phyloP scores from a whole-genome alignment of 2,329 filamentous ascomycete species.

The Colletotrichum sp. region DNA sequence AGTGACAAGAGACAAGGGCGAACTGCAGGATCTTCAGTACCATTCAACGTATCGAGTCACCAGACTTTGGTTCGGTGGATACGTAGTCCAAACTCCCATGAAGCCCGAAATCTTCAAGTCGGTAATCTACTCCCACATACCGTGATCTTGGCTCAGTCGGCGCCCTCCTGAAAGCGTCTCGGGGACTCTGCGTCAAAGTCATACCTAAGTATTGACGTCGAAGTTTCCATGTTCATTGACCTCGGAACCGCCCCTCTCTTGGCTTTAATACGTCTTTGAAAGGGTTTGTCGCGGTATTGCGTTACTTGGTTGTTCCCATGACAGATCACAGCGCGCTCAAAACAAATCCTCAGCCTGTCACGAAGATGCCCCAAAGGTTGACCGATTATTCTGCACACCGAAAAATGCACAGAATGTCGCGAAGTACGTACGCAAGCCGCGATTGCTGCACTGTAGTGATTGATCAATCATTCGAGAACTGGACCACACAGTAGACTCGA shows the following conservation, averaged over 20 bases:
- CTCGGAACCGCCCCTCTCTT: not conserved
- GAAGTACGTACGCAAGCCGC: not conserved
- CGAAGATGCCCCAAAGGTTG: not conserved
- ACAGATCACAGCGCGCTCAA: not conserved
- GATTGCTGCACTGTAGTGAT: not conserved
- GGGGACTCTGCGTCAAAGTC: not conserved
- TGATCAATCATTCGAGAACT: not conserved
- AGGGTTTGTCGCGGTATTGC: not conserved
- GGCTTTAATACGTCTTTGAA: not conserved
- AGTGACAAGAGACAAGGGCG: too few relatives aligned
- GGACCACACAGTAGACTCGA: not conserved
- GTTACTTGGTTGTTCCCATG: not conserved
- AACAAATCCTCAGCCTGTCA: not conserved
- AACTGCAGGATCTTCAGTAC: not conserved
- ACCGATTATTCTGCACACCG: not conserved
- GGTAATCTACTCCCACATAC: not conserved
- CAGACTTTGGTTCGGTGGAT: not conserved
- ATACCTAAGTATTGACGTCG: not conserved
- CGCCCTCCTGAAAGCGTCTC: not conserved
- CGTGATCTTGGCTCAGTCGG: not conserved
- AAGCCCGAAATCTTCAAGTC: not conserved
- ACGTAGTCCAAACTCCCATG: not conserved
- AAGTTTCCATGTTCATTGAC: not conserved
- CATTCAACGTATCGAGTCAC: not conserved
- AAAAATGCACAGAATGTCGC: not conserved